These are phyloP conservation scores for Marchantia polymorpha DNA, from an alignment of 225 moss, liverwort and hornwort genomes.

Conservation along the genomic window DNA sequence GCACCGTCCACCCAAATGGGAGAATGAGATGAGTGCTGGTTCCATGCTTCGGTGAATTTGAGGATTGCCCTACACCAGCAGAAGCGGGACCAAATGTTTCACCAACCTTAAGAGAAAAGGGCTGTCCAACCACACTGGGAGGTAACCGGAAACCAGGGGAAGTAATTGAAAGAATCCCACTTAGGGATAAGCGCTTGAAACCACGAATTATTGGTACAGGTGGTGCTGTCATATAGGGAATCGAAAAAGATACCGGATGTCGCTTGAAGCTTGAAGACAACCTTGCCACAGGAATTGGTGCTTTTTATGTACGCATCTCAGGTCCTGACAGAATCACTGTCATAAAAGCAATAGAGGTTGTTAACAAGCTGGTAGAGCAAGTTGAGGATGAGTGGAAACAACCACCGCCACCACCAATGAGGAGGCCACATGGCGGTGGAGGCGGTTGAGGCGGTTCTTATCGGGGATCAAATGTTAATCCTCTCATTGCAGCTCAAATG, in stretches of 20 bases:
- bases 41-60: conserved; percentile 22
- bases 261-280: conserved; percentile 96
- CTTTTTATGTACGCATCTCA: conserved; percentile 90
- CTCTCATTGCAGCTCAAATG: conserved; percentile 78
- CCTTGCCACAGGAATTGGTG: conserved; percentile 63
- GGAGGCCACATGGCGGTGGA: conserved; percentile 55
- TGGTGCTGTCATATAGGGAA: conserved; percentile 87
- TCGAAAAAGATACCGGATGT: conserved; percentile 95
- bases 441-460: conserved; percentile 36
- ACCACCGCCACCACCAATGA: conserved; percentile 43
- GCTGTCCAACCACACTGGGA: conserved; percentile 96
- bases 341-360: conserved; percentile 72
- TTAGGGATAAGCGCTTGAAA: conserved; percentile 91
- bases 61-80: conserved; percentile 31
- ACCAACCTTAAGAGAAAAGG: conserved; percentile 51
- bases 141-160: conserved; percentile 95
- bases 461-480: conserved; percentile 54
- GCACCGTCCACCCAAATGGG: conserved; percentile 14
- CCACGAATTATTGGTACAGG: conserved; percentile 92
- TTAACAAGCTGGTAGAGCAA: conserved; percentile 82
- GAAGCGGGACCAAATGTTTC: conserved; percentile 34
- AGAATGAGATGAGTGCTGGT: conserved; percentile 23
- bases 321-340: conserved; percentile 83
- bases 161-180: conserved; percentile 78
- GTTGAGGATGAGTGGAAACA: conserved; percentile 95